These are phyloP conservation scores for Phytophthora lateralis DNA, from an alignment of 352 stramenopile species.

Conservation along the genomic window DNA sequence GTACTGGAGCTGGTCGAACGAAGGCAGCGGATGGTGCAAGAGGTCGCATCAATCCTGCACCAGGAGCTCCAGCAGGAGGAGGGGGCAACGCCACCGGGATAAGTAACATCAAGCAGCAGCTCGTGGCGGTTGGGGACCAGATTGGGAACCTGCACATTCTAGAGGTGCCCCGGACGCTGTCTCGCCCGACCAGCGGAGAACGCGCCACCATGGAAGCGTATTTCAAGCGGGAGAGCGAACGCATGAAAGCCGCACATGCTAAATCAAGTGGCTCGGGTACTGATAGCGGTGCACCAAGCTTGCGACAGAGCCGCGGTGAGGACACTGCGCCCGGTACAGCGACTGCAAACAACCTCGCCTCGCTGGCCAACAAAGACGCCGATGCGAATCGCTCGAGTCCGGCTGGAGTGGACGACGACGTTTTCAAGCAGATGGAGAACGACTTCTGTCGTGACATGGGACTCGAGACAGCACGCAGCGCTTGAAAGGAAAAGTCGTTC, in stretches of 20 bases:
- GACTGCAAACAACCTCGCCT: not conserved
- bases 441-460: slow-evolving; percentile 79
- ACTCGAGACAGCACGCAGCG: slow-evolving; percentile 43
- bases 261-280: slow-evolving; percentile 7
- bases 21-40: slow-evolving; percentile 30
- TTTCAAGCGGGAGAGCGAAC: slow-evolving; percentile 90
- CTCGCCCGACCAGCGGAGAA: slow-evolving; percentile 84
- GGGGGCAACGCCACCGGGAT: slow-evolving; percentile 16
- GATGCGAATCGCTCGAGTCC: slow-evolving; percentile 13
- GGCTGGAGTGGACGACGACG: slow-evolving; percentile 52
- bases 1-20: slow-evolving; percentile 14
- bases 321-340: slow-evolving; percentile 7
- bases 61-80: slow-evolving; percentile 4
- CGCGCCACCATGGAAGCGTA: slow-evolving; percentile 83
- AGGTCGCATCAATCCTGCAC: slow-evolving; percentile 22
- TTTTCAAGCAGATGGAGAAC: slow-evolving; percentile 81
- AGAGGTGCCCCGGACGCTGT: slow-evolving; percentile 90
- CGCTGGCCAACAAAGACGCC: slow-evolving; percentile 17
- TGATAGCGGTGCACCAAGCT: slow-evolving; percentile 22
- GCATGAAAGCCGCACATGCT: slow-evolving; percentile 49
- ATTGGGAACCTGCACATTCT: slow-evolving; percentile 94
- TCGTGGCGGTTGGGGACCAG: slow-evolving; percentile 91
- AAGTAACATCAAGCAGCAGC: slow-evolving; percentile 82
- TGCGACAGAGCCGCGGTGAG: slow-evolving; percentile 32
- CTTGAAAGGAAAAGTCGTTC: slow-evolving; percentile 11